phyloP scores from a whole-genome alignment of 257 asterid species.

The Craterostigma plantagineum region DNA sequence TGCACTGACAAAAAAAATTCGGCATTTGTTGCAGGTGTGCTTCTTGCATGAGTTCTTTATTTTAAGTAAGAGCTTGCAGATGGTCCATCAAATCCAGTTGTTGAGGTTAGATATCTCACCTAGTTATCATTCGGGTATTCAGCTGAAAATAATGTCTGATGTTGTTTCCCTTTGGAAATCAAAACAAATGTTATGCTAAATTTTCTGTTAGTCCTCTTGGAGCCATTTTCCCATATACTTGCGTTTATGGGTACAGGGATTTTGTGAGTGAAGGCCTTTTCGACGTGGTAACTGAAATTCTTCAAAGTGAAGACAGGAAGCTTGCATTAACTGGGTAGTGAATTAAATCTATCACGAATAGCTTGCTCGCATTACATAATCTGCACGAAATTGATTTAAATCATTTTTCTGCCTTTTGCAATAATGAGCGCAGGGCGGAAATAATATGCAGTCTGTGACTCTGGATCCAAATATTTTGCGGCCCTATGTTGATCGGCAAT shows the following conservation, averaged over 20 bases:
- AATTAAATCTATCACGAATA: constrained; percentile 9
- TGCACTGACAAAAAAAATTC: constrained; percentile 3
- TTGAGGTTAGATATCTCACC: constrained; percentile 31
- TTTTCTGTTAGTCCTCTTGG: background rate
- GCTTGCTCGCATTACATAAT: background rate
- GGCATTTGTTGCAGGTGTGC: constrained; percentile 31
- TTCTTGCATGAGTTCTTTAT: constrained; percentile 90
- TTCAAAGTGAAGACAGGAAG: constrained; percentile 68
- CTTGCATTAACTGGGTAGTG: constrained; percentile 86
- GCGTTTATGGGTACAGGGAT: constrained; percentile 48
- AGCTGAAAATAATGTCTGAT: background rate
- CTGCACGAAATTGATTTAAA: constrained; percentile 7
- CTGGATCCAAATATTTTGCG: constrained; percentile 81
- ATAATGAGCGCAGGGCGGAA: constrained; percentile 82
- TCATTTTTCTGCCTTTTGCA: constrained; percentile 14
- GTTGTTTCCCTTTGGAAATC: constrained; percentile 7
- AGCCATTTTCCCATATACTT: background rate
- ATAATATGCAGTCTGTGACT: constrained; percentile 65
- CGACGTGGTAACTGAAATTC: constrained; percentile 54
- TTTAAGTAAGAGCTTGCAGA: constrained; percentile 84
- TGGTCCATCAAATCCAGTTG: constrained; percentile 79
- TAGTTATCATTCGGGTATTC: constrained; percentile 2
- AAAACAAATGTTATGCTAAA: constrained; percentile 3
- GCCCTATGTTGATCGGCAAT: constrained; percentile 40
- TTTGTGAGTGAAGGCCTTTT: constrained; percentile 80